Conservation (phyloP, 176 grass and related monocot genomes). For the Melocanna baccifera region DNA sequence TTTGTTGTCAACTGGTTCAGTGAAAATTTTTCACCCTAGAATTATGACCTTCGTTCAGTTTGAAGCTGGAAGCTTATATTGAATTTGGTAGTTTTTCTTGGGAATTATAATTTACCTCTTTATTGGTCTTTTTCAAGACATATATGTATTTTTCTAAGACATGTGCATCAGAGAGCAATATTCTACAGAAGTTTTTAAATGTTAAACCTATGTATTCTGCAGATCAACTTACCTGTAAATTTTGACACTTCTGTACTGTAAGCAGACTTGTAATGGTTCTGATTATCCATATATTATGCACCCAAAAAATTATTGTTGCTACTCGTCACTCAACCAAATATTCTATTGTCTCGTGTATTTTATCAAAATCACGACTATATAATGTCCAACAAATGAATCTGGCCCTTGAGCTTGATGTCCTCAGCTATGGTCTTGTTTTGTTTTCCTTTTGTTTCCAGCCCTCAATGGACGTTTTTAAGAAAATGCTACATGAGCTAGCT, state of each 20-base stretch:
- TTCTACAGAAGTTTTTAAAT: not conserved
- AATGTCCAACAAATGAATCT: not conserved
- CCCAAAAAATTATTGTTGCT: not conserved
- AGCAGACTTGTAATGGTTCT: not conserved
- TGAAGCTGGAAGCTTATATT: not conserved
- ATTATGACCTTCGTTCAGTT: not conserved
- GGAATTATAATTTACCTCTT: not conserved
- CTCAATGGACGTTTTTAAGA: slow-evolving; percentile 70
- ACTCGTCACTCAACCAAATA: not conserved
- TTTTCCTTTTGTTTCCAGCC: slow-evolving; percentile 58
- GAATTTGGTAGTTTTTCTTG: not conserved
- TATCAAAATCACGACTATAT: not conserved
- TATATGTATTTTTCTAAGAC: not conserved
- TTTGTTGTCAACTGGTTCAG: not conserved
- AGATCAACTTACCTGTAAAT: not conserved
- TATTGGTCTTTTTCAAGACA: not conserved
- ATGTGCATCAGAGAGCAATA: not conserved
- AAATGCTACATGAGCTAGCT: slow-evolving; percentile 83
- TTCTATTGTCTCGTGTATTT: not conserved
- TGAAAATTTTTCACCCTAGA: not conserved
- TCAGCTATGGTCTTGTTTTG: slow-evolving; percentile 9
- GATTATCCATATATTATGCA: not conserved
- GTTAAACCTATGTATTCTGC: not conserved
- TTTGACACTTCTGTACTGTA: not conserved
- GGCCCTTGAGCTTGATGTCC: not conserved